Evolutionary conservation across 306 rosid species (phyloP), one percentile per base, ranked within the genome.

Genomic region (Albizia julibrissin): DNA sequence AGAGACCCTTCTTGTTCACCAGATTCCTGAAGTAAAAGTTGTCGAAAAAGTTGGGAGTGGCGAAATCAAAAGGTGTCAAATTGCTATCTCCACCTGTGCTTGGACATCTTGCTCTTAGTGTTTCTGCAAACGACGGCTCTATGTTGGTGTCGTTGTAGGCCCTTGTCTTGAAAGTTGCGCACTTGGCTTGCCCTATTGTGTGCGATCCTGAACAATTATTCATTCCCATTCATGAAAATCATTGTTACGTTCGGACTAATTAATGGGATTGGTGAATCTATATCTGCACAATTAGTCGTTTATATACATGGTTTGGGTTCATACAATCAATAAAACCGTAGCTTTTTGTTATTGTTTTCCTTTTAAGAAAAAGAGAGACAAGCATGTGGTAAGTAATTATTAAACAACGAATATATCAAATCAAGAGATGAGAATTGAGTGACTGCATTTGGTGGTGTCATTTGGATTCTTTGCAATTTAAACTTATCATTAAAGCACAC

Each of bases 91-190:
- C 88, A 19, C 92, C 92, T 6, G 21, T 49, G 8, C 3, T 79
- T 10, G 92, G 91, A 80, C 96, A 91, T 2, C 7, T 79, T 54
- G 43, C 37, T 69, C 79, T 27, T 43, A 85, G 4, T 21, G 84
- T 79, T 4, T 74, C 69, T 5, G 86, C 86, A 44, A 56, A 91
- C 1, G 69, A 19, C 4, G 79, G 29, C 13, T 90, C 79, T 5
- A 90, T 87, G 76, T 88, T 87, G 80, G 80, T 70, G 37, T 90
- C 92, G 42, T 87, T 91, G 72, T 90, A 87, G 34, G 90, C 75
- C 80, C 96, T 77, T 6, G 65, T 0, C 34, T 84, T 44, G 33
- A 84, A 88, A 18, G 34, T n/a, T 19, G 10, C 5, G 61, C 93
- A 87, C 69, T 84, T 84, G 3, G 87, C 78, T 74, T 66, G 72